Base-by-base conservation (phyloP, 495 filamentous ascomycete genomes). In the Neurospora tetraspora region DNA sequence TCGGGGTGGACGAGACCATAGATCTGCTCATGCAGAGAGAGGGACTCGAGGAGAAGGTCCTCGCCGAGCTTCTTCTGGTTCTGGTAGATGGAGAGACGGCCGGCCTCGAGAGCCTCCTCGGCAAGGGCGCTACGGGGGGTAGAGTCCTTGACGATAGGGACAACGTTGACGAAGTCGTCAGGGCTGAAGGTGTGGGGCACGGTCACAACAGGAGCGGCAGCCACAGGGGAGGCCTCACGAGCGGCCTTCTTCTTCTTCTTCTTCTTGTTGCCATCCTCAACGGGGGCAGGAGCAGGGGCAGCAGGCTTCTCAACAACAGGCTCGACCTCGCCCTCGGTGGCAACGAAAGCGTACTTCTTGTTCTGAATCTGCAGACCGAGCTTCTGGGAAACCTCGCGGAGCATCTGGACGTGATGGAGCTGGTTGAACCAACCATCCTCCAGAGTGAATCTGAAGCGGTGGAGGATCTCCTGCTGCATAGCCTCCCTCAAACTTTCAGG, bases 1-100 rank as follows among this genome's bases (percentile, higher is more conserved):
- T 99, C 96, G 12, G 96, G 94, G 80, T 99, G 96, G 31, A 99
- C 87, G 47, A 98, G 94, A 72, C 96, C 96, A 77, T 99, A 99
- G 78, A 99, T 98, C 82, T 99, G 96, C 83, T 99, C 96, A 77
- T 99, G 94, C 39, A 99, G 86, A 68, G 96, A 97, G 73, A 99
- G 86, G 27, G 94, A 97, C 80, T 99, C 96, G 65, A 98, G 85
- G 43, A 99, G 88, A 69, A 99, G 89, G 80, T 98, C 96, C 83
- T 97, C 95, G 70, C 96, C 96, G 68, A 98, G 87, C 80, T 97
- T 95, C 84, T 94, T 94, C 83, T 98, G 92, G 78, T 93, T 91
- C 79, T 98, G 94, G 81, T 93, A 90, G 77, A 99, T 90, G 45
- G 94, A 97, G 77, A 98, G 94, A 43, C 94, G 92, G 23, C 96